Evolutionary conservation across 2,329 filamentous ascomycete species (phyloP), one percentile per base, ranked within the genome.

Genomic region (Pyricularia pennisetigena): DNA sequence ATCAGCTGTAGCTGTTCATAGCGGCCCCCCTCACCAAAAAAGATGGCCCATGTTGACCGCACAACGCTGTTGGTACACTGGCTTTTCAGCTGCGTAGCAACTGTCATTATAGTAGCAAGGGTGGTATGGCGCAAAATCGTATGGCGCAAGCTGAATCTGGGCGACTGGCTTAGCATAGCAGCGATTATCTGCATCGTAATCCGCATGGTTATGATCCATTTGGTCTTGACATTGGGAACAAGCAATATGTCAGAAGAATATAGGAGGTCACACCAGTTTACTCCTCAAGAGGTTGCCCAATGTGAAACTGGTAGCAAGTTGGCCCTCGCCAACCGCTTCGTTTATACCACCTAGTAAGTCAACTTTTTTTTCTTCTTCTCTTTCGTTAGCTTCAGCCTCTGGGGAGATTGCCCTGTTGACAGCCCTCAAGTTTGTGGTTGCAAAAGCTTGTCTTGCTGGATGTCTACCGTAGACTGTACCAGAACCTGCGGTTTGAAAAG

Each of bases 371-470:
- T 9, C 1, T 2, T 14, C 32, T 14, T 14, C 32, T 20, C 6
- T 24, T 65, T 26, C 23, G 10, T 6, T n/a, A 12, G 24, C 41
- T 10, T 24, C n/a, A 12, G n/a, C 10, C 14, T n/a, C 2, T 28
- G n/a, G 5, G 20, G 7, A 4, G 26, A 54, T 3, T 6, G 23
- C 23, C 5, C 23, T 66, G 24, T 24, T 57, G 12, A 59, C 24
- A 32, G 12, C n/a, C 10, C 8, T 41, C 28, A 29, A 67, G 57
- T 41, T 28, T 67, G 10, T 67, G 66, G 66, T 32, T 67, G 20
- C 54, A 67, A 23, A 67, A 67, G 66, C 66, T 67, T 28, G 66
- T 67, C 29, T 32, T 67, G 28, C n/a, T 67, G 54, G 66, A 67
- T 59, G 23, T 67, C n/a, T 61, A 62, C 66, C 66, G 66, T 14